These are phyloP conservation scores for Pseudocercospora macadamiae DNA, from an alignment of 2,329 filamentous ascomycete species.

Conservation along the genomic window DNA sequence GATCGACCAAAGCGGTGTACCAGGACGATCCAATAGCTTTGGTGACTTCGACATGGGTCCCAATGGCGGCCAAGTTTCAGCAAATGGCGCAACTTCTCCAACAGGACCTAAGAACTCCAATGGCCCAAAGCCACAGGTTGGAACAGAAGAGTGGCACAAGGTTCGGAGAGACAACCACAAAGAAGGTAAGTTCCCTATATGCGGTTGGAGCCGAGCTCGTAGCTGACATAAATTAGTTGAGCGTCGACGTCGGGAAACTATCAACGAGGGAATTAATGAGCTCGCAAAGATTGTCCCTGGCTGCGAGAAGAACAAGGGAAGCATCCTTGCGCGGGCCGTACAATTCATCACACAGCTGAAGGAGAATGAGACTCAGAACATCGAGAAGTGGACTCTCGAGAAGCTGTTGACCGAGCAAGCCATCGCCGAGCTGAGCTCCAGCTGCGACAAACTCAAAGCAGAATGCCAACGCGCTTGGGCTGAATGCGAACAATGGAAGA, in stretches of 20 bases:
- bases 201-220: background rate
- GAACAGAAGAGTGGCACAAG: conserved; percentile 97
- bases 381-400: conserved; percentile 90
- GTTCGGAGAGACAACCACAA: conserved; percentile 97
- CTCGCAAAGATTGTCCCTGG: conserved; percentile 96
- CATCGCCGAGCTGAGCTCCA: conserved; percentile 82
- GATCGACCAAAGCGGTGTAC: conserved; percentile 25
- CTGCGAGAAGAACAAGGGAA: conserved; percentile 98
- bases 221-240: conserved; percentile 67
- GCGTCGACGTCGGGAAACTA: conserved; percentile 92
- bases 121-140: conserved; percentile 76
- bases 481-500: conserved; percentile 79
- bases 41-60: conserved; percentile 27
- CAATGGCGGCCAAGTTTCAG: conserved; percentile 5
- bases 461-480: conserved; percentile 78
- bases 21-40: conserved; percentile 28
- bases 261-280: conserved; percentile 98
- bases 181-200: conserved; percentile 68
- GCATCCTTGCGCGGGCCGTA: conserved; percentile 89
- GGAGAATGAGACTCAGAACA: conserved; percentile 90
- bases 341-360: conserved; percentile 93
- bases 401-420: conserved; percentile 89
- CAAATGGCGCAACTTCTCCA: conserved; percentile 49
- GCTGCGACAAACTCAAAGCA: conserved; percentile 82
- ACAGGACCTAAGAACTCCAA: conserved; percentile 35